These are phyloP conservation scores for Sugiyamaella smithiae DNA, from an alignment of 805 yeast genomes.

Conservation along the genomic window DNA sequence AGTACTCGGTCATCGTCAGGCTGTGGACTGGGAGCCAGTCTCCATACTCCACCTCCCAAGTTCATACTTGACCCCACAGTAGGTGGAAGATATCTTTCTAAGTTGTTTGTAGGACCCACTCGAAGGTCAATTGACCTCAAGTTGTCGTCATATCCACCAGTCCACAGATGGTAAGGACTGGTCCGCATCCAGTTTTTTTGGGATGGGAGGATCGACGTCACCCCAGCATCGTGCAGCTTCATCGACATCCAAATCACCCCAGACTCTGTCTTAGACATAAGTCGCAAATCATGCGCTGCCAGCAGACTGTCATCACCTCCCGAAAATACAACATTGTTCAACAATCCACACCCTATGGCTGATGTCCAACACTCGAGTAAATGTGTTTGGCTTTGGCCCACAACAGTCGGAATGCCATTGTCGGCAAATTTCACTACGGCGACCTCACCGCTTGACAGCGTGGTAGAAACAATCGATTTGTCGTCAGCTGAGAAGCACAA, in stretches of 20 bases:
- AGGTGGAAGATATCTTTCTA: slow-evolving; percentile 49
- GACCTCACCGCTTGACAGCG: slow-evolving; percentile 67
- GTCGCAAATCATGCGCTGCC: slow-evolving; percentile 67
- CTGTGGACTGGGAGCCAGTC: slow-evolving; percentile 63
- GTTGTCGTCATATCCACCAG: slow-evolving; percentile 90
- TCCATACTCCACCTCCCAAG: slow-evolving; percentile 95
- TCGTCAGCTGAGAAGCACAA: slow-evolving; percentile 52
- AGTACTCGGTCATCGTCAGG: slow-evolving; percentile 48
- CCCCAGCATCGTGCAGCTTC: slow-evolving; percentile 85
- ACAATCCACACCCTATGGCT: slow-evolving; percentile 47
- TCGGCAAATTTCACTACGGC: slow-evolving; percentile 40
- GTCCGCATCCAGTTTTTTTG: slow-evolving; percentile 42
- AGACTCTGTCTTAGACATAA: slow-evolving; percentile 27
- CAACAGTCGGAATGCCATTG: slow-evolving; percentile 25
- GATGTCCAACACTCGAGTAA: slow-evolving; percentile 88
- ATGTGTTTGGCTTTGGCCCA: slow-evolving; percentile 46
- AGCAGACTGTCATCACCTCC: slow-evolving; percentile 90
- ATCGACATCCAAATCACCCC: slow-evolving; percentile 30
- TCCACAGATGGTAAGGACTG: slow-evolving; percentile 57
- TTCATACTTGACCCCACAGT: slow-evolving; percentile 42
- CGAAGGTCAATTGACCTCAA: slow-evolving; percentile 69
- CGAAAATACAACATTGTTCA: slow-evolving; percentile 55
- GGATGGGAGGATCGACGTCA: slow-evolving; percentile 71
- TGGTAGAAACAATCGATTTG: slow-evolving; percentile 44
- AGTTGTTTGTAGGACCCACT: slow-evolving; percentile 40